A percentile compares a stretch with the other conserved stretches of the same genome.
Evolutionary conservation across 805 yeast genomes (phyloP).

Genomic region (Lachancea sp.): DNA sequence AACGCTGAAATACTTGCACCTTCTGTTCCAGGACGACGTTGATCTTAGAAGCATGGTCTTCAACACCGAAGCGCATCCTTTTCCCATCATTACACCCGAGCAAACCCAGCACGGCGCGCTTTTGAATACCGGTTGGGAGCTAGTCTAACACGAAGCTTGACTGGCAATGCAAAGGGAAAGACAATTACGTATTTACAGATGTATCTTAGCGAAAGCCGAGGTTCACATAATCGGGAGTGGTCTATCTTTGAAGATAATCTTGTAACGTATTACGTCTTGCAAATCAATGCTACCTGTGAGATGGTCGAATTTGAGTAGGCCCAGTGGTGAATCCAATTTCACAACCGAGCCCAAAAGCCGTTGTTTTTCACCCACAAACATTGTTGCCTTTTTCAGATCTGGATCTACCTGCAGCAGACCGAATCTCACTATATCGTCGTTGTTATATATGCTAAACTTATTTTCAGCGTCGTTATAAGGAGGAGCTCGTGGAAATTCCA

Average conservation of each 20-base stretch:
- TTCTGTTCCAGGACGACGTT: constrained; percentile 67
- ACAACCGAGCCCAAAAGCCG: constrained; percentile 57
- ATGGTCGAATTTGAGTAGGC: constrained; percentile 42
- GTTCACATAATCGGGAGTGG: constrained; percentile 72
- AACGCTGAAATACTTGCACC: constrained; percentile 77
- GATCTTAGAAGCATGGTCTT: constrained; percentile 68
- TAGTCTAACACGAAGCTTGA: background rate
- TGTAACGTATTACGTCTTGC: constrained; percentile 52
- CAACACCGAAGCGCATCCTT: constrained; percentile 91
- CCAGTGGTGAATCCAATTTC: constrained; percentile 58
- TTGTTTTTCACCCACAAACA: constrained; percentile 64
- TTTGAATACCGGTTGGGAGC: background rate
- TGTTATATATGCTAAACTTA: constrained; percentile 15
- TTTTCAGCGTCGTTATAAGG: constrained; percentile 33
- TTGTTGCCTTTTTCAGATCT: constrained; percentile 40
- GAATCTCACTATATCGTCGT: constrained; percentile 19
- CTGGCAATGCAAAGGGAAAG: background rate
- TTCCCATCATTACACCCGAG: constrained; percentile 51
- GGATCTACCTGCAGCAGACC: constrained; percentile 21
- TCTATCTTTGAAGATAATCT: constrained; percentile 56
- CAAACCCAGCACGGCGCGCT: constrained; percentile 5
- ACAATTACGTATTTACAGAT: background rate
- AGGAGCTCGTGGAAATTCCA: constrained; percentile 41
- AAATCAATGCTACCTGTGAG: constrained; percentile 38
- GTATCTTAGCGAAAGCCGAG: background rate